A percentile compares a stretch with the other conserved stretches of the same genome.
Conservation (phyloP, 2,329 filamentous ascomycete genomes). For the Penicillium concentricum region DNA sequence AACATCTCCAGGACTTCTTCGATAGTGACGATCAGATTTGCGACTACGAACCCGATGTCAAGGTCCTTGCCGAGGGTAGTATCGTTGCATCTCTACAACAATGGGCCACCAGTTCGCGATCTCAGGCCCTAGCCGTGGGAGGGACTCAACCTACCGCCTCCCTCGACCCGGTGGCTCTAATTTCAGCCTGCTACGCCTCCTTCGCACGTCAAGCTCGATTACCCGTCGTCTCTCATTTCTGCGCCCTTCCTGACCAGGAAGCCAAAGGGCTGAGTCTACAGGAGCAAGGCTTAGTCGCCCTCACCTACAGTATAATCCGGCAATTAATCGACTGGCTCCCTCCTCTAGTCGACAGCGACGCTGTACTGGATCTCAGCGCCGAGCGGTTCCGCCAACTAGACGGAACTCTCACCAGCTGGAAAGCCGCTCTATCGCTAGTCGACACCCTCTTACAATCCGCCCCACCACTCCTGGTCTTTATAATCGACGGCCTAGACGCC, state of each 20-base stretch:
- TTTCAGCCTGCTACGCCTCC: conserved; percentile 36
- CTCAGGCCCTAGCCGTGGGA: conserved; percentile 35
- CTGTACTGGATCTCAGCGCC: conserved; percentile 33
- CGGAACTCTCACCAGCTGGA: conserved; percentile 37
- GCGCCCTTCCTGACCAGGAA: conserved; percentile 26
- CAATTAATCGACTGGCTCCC: conserved; percentile 39
- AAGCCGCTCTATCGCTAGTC: conserved; percentile 36
- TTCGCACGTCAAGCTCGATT: conserved; percentile 31
- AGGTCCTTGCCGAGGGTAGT: conserved; percentile 28
- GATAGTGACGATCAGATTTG: conserved; percentile 36
- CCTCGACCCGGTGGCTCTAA: conserved; percentile 30
- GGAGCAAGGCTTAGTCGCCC: conserved; percentile 35
- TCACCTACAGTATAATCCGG: conserved; percentile 41
- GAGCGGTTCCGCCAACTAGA: conserved; percentile 37
- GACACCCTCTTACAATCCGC: conserved; percentile 36
- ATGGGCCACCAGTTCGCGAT: conserved; percentile 35
- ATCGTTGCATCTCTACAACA: conserved; percentile 32
- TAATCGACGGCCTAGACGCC: conserved; percentile 38
- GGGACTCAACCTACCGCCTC: conserved; percentile 27
- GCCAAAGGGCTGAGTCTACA: conserved; percentile 24
- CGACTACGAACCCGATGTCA: conserved; percentile 28
- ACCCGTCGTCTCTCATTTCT: conserved; percentile 40
- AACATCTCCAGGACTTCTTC: conserved; percentile 38
- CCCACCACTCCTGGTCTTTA: conserved; percentile 37
- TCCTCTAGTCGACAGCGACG: conserved; percentile 37